A percentile compares a stretch with the other conserved stretches of the same genome.
Evolutionary conservation across 2,329 filamentous ascomycete genomes (phyloP).

Genomic region (Fusarium setosum): DNA sequence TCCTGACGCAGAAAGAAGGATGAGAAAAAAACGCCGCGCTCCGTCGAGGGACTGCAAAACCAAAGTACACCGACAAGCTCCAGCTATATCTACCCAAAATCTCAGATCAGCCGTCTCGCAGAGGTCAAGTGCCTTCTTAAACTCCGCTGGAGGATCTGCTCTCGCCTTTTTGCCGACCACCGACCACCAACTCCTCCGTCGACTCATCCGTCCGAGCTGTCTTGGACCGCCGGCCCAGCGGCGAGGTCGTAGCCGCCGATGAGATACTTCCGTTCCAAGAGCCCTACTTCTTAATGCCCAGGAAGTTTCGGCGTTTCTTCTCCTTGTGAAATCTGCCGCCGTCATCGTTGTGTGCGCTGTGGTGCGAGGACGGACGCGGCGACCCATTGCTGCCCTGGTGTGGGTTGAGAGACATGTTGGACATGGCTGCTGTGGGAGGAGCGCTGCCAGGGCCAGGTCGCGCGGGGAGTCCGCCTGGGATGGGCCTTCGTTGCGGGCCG

Average conservation of each 20-base stretch:
- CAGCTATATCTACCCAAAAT: background rate
- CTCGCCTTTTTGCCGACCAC: background rate
- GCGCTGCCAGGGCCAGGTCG: conserved; percentile 41
- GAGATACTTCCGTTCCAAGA: conserved; percentile 41
- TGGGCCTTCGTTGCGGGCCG: conserved; percentile 34
- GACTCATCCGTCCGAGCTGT: conserved; percentile 27
- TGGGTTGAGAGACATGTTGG: conserved; percentile 61
- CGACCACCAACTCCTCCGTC: conserved; percentile 6
- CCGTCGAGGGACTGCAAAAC: conserved; percentile 22
- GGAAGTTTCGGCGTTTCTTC: conserved; percentile 71
- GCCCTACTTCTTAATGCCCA: conserved; percentile 68
- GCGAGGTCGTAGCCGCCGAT: conserved; percentile 11
- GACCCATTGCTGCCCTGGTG: conserved; percentile 33
- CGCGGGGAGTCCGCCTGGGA: conserved; percentile 41
- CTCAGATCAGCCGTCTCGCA: background rate
- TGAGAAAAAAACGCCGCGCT: conserved; percentile 34
- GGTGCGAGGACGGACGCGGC: conserved; percentile 27
- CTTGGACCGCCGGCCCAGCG: conserved; percentile 20
- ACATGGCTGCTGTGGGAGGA: conserved; percentile 65
- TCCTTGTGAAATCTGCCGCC: conserved; percentile 63
- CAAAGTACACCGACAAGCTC: conserved; percentile 9
- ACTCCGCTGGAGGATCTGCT: conserved; percentile 7
- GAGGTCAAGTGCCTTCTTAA: background rate
- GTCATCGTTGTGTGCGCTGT: conserved; percentile 37
- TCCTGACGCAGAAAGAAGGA: conserved; percentile 20